These are phyloP conservation scores for Boehmeria nivea DNA, from an alignment of 306 rosid genomes.

Conservation along the genomic window DNA sequence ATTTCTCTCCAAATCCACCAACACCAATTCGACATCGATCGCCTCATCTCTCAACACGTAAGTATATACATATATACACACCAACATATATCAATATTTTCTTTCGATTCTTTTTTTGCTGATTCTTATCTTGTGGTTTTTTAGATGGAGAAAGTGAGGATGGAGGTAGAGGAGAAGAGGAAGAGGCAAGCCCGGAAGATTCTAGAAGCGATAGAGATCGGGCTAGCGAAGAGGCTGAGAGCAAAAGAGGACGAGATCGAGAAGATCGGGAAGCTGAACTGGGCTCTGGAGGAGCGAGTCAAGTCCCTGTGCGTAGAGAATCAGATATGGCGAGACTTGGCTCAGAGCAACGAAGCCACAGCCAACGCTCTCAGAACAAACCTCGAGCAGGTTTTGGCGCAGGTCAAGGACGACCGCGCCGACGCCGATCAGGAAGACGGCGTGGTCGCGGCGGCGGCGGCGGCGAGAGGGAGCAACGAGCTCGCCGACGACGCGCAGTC, in stretches of 20 bases:
- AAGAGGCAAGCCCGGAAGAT: conserved; percentile 63
- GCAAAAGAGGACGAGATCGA: conserved; percentile 70
- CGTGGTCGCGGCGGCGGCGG: not conserved
- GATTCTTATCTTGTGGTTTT: not conserved
- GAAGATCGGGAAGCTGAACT: conserved; percentile 64
- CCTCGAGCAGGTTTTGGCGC: conserved; percentile 56
- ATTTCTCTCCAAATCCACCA: conserved; percentile 60
- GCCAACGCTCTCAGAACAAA: conserved; percentile 62
- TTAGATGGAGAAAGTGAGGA: conserved; percentile 81
- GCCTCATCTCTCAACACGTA: conserved; percentile 58
- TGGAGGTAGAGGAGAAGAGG: conserved; percentile 59
- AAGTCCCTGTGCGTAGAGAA: conserved; percentile 61
- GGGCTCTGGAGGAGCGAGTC: conserved; percentile 68
- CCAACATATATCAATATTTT: not conserved
- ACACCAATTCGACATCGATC: conserved; percentile 63
- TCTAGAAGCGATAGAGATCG: conserved; percentile 48
- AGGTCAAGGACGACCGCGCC: conserved; percentile 41
- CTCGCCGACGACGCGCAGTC: conserved; percentile 7
- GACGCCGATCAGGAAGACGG: not conserved
- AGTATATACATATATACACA: conserved; percentile 2
- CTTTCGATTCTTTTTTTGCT: not conserved
- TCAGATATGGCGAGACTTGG: conserved; percentile 82
- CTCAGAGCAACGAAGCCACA: conserved; percentile 76
- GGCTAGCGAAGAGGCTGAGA: conserved; percentile 53
- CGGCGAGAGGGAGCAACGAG: not conserved